Base-by-base conservation (phyloP, 176 grass and related monocot species). In the Bothriochloa decipiens region DNA sequence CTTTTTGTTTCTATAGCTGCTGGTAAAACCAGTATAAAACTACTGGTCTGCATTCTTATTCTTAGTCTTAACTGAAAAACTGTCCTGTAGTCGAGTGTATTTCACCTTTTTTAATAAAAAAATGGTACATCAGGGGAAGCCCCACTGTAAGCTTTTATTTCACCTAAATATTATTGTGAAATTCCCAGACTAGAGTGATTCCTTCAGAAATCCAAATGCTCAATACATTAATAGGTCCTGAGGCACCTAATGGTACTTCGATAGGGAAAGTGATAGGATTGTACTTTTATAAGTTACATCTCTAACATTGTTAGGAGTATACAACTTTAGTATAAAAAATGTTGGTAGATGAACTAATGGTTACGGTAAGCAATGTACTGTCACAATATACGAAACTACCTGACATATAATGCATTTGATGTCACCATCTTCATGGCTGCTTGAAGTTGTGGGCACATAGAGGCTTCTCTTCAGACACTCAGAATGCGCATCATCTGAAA, bases 321-420 rank as follows among this genome's bases (percentile, higher is more conserved):
- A 50, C 1, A 32, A 14, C 8, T 53, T 1, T 2, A 76, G 41
- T 25, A 37, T 53, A 45, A 12, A 16, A 83, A 25, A 22, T 55
- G 41, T 28, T 57, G 5, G 32, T 11, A 40, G 65, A 4, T 15
- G 50, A 35, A 63, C 3, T 65, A 73, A 47, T 52, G 14, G n/a
- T 72, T 16, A 70, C 37, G 4, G 20, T 63, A 46, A 65, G 2
- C 7, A n/a, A 69, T 27, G 18, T 78, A 33, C 3, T 8, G 4
- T 74, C 55, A 53, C 25, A 74, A 49, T 37, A 67, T 76, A 32
- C 17, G 43, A 69, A 20, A 41, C 23, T 87, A 97, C 94, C 89
- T 90, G 94, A 65, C 91, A 97, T 84, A 97, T 86, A 12, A 88
- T 93, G 79, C 94, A 97, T 80, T 91, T 91, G 57, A 86, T 77